Evolutionary conservation across 1,139 yeast species (phyloP).

Genomic region (Pichia inconspicua): DNA sequence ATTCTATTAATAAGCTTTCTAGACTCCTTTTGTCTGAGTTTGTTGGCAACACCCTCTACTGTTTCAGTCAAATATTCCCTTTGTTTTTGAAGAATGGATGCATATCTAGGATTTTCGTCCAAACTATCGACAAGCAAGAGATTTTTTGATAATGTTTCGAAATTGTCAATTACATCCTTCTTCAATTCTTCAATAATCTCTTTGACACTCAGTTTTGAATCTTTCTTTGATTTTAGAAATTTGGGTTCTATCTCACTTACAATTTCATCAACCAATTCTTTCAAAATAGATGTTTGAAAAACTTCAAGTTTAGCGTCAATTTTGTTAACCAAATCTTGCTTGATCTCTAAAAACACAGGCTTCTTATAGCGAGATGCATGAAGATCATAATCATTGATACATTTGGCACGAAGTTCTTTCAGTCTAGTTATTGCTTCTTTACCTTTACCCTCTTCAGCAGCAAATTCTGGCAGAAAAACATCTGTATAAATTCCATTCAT

Average conservation of each 20-base stretch:
- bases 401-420: conserved; percentile 33
- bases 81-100: background rate
- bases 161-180: background rate
- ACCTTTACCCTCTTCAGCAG: conserved; percentile 20
- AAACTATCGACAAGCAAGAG: conserved; percentile 1
- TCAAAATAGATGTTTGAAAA: conserved; percentile 6
- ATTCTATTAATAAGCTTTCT: conserved; percentile 32
- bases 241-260: conserved; percentile 18
- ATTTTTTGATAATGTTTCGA: background rate
- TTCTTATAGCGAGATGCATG: conserved; percentile 68
- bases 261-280: conserved; percentile 25
- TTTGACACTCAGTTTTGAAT: background rate
- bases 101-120: background rate
- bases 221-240: conserved; percentile 4
- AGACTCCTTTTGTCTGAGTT: conserved; percentile 40
- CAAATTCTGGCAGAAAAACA: conserved; percentile 31
- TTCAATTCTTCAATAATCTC: background rate
- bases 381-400: conserved; percentile 50
- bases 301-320: conserved; percentile 38
- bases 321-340: conserved; percentile 39
- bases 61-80: conserved; percentile 19
- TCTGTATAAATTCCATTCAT: conserved; percentile 42
- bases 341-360: conserved; percentile 58
- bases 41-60: conserved; percentile 22
- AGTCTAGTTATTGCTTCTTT: conserved; percentile 33